phyloP scores from a whole-genome alignment of 2,329 filamentous ascomycete genomes.

The Pseudocercospora vitis region DNA sequence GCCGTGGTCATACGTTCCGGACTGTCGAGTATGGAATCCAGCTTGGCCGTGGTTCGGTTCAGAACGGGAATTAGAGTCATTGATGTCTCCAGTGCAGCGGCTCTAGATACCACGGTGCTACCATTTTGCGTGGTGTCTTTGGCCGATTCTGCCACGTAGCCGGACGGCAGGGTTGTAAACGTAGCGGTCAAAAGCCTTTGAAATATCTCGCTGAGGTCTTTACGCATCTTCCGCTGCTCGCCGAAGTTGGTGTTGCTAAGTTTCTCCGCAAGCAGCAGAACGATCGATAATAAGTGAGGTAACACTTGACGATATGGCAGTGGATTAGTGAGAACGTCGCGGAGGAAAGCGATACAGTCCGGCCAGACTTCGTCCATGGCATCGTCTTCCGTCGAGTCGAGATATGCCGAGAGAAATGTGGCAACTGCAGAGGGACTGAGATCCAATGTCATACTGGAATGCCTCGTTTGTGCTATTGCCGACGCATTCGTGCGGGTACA shows the following conservation, averaged over 20 bases:
- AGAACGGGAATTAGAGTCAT: constrained; percentile 76
- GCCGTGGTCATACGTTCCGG: constrained; percentile 78
- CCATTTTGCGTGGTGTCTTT: constrained; percentile 34
- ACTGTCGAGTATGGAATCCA: constrained; percentile 81
- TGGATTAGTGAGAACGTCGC: constrained; percentile 86
- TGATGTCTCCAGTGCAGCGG: constrained; percentile 55
- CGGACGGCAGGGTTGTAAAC: constrained; percentile 64
- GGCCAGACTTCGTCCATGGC: constrained; percentile 98
- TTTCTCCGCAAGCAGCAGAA: constrained; percentile 86
- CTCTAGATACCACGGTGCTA: constrained; percentile 16
- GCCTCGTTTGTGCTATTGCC: constrained; percentile 73
- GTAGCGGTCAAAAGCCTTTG: constrained; percentile 85
- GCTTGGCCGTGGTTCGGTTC: constrained; percentile 72
- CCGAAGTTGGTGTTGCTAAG: constrained; percentile 98
- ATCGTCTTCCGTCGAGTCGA: constrained; percentile 87
- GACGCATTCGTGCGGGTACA: constrained; percentile 88
- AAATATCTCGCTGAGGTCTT: constrained; percentile 90
- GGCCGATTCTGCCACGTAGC: constrained; percentile 23
- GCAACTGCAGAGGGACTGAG: constrained; percentile 81
- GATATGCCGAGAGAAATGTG: constrained; percentile 86
- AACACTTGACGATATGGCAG: constrained; percentile 92
- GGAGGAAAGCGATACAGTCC: constrained; percentile 87
- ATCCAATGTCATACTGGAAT: constrained; percentile 84
- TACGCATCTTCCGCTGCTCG: constrained; percentile 87
- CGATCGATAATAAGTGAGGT: constrained; percentile 82